Evolutionary conservation across 495 filamentous ascomycete genomes (phyloP).

Genomic region (Wilcoxina mikolae): DNA sequence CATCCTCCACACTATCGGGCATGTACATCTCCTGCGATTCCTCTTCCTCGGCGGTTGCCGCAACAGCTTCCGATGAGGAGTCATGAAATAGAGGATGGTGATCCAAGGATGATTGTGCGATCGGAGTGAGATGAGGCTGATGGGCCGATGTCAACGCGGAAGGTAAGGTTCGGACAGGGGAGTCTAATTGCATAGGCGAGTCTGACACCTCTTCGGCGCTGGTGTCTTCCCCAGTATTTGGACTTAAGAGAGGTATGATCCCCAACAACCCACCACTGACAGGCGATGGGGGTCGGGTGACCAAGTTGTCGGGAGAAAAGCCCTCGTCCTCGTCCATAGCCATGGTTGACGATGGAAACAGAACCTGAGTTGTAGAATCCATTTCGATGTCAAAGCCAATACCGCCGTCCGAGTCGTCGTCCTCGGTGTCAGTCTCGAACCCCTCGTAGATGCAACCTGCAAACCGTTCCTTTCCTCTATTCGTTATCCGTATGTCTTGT

Average conservation of each 20-base stretch:
- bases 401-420: constrained; percentile 2
- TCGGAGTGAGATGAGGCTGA: not conserved
- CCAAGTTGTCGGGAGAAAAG: not conserved
- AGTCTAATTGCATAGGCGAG: not conserved
- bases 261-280: not conserved
- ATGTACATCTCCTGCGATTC: not conserved
- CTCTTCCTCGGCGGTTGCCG: not conserved
- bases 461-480: not conserved
- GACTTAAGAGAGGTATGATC: not conserved
- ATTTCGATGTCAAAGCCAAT: constrained; percentile 1
- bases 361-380: not conserved
- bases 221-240: not conserved
- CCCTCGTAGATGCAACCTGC: not conserved
- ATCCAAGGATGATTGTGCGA: not conserved
- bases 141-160: not conserved
- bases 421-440: not conserved
- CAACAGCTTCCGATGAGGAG: not conserved
- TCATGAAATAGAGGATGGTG: not conserved
- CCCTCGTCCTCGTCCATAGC: not conserved
- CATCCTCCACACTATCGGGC: not conserved
- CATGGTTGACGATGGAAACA: not conserved
- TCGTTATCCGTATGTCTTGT: not conserved
- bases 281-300: not conserved
- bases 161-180: not conserved
- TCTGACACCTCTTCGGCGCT: not conserved